Conservation (phyloP, 805 yeast species). For the Hanseniaspora guilliermondii region DNA sequence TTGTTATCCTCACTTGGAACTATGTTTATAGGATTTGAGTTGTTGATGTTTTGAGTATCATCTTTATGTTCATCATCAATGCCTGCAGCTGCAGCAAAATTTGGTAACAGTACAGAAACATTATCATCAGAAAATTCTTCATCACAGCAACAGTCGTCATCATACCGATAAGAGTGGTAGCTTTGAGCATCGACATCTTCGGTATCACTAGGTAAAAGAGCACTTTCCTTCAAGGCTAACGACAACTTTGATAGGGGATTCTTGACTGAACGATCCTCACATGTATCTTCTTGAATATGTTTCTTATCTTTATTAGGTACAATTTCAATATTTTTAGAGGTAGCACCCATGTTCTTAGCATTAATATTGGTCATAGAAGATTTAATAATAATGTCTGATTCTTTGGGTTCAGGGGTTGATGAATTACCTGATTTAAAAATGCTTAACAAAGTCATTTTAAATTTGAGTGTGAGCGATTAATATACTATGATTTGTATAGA, state of each 20-base stretch:
- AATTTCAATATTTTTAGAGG: no score
- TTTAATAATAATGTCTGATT: not conserved
- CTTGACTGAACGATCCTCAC: not conserved
- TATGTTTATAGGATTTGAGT: slow-evolving; percentile 1
- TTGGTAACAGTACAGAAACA: slow-evolving; percentile 1
- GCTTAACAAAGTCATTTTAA: not conserved
- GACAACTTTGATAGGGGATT: not conserved
- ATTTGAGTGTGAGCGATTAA: no score
- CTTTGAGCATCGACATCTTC: not conserved
- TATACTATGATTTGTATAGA: no score
- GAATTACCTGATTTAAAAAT: not conserved
- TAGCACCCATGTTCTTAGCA: not conserved
- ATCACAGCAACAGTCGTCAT: not conserved
- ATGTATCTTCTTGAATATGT: not conserved
- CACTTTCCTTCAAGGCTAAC: not conserved
- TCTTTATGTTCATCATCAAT: not conserved
- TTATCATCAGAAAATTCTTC: not conserved
- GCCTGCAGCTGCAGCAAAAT: slow-evolving; percentile 1
- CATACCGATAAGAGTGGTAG: not conserved
- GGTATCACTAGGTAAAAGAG: not conserved
- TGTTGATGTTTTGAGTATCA: not conserved
- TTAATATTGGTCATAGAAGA: not conserved
- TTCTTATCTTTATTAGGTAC: no score
- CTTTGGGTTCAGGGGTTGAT: not conserved
- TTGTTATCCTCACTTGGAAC: not conserved